Percentiles rank a stretch among this genome's conserved stretches.
phyloP scores from a whole-genome alignment of 116 monocot genomes.

The Thalassia testudinum region DNA sequence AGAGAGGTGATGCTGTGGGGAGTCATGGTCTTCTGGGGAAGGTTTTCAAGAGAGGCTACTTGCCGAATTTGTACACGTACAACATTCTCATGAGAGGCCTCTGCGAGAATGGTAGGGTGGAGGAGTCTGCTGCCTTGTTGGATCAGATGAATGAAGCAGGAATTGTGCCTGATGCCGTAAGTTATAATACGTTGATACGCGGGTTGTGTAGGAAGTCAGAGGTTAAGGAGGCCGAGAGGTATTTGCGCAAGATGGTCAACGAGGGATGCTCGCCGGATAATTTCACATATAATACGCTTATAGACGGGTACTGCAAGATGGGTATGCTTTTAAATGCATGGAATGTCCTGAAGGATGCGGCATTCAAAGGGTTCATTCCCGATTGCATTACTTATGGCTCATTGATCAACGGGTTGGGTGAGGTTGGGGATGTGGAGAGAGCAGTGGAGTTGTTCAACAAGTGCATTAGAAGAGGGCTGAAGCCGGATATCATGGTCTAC shows the following conservation, averaged over 20 bases:
- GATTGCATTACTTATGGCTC: slow-evolving; percentile 77
- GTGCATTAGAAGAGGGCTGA: slow-evolving; percentile 29
- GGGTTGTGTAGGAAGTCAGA: slow-evolving; percentile 63
- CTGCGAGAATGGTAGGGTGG: slow-evolving; percentile 35
- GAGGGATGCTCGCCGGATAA: slow-evolving; percentile 55
- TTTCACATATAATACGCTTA: slow-evolving; percentile 87
- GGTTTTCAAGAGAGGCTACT: slow-evolving; percentile 54
- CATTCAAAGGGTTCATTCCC: slow-evolving; percentile 80
- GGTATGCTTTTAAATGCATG: slow-evolving; percentile 36
- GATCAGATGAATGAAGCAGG: slow-evolving; percentile 26
- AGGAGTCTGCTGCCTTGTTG: slow-evolving; percentile 39
- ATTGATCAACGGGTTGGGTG: slow-evolving; percentile 70
- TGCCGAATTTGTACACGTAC: slow-evolving; percentile 52
- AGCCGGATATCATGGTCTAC: slow-evolving; percentile 40
- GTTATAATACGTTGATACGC: slow-evolving; percentile 72
- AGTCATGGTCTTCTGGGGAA: slow-evolving; percentile 43
- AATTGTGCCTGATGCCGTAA: slow-evolving; percentile 50
- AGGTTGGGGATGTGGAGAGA: slow-evolving; percentile 55
- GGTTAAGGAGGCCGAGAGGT: slow-evolving; percentile 51
- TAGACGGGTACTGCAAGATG: slow-evolving; percentile 81
- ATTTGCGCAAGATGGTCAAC: slow-evolving; percentile 62
- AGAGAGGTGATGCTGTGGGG: slow-evolving; percentile 45
- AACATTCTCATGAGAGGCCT: slow-evolving; percentile 86
- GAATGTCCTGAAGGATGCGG: slow-evolving; percentile 54
- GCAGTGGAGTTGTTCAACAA: slow-evolving; percentile 65